Evolutionary conservation across 2,329 filamentous ascomycete genomes (phyloP).

Genomic region (Neoscytalidium dimidiatum): DNA sequence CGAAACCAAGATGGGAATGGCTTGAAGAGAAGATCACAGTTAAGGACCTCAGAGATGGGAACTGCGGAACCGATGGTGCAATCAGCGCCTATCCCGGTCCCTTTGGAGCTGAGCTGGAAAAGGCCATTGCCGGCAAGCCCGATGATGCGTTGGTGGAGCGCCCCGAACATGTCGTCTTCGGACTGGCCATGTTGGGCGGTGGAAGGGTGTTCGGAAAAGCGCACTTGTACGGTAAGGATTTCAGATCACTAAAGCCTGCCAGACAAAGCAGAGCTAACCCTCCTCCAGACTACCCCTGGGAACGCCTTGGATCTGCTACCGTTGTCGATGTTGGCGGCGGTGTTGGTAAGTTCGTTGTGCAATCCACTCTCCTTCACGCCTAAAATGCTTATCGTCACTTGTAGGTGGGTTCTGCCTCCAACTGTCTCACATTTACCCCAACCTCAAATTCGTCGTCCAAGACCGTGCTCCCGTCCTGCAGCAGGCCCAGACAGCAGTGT

Average conservation of each 20-base stretch:
- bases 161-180: slow-evolving; percentile 29
- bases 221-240: slow-evolving; percentile 29
- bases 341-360: slow-evolving; percentile 26
- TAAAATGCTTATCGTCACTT: neutral
- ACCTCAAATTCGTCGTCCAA: slow-evolving; percentile 40
- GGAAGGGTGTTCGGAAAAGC: slow-evolving; percentile 29
- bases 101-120: slow-evolving; percentile 24
- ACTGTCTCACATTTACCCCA: slow-evolving; percentile 34
- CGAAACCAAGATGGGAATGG: slow-evolving; percentile 39
- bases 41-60: slow-evolving; percentile 15
- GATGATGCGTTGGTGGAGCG: slow-evolving; percentile 22
- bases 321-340: slow-evolving; percentile 35
- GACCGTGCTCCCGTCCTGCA: slow-evolving; percentile 34
- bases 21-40: slow-evolving; percentile 31
- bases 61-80: neutral
- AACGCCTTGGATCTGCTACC: slow-evolving; percentile 24
- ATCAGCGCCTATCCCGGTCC: slow-evolving; percentile 28
- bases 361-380: neutral
- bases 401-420: slow-evolving; percentile 31
- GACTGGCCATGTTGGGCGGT: slow-evolving; percentile 33
- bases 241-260: neutral
- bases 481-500: slow-evolving; percentile 30
- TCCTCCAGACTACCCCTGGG: slow-evolving; percentile 31
- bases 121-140: neutral
- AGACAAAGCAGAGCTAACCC: neutral